Percentiles rank a stretch among this genome's conserved stretches.
These are phyloP conservation scores for Bimuria novae-zelandiae DNA, from an alignment of 2,329 filamentous ascomycete species.

Conservation along the genomic window DNA sequence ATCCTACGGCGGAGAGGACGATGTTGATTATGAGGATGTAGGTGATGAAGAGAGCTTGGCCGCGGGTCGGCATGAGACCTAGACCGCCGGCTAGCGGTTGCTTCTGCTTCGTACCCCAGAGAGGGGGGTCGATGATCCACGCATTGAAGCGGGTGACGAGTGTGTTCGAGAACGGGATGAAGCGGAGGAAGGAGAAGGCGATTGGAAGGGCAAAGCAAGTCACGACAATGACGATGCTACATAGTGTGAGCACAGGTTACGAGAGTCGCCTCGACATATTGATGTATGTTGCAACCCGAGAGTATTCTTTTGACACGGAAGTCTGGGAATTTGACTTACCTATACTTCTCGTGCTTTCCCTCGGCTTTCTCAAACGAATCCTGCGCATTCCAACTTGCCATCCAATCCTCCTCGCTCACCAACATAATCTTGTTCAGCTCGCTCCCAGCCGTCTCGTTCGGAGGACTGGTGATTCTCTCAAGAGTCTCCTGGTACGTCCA, in stretches of 20 bases:
- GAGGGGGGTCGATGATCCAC: constrained; percentile 21
- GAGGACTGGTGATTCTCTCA: constrained; percentile 2
- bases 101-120: constrained; percentile 16
- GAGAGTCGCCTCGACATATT: neutral
- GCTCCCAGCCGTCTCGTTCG: neutral
- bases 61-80: constrained; percentile 14
- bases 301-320: neutral
- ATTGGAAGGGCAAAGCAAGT: constrained; percentile 19
- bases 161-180: constrained; percentile 16
- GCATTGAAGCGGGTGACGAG: constrained; percentile 17
- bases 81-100: constrained; percentile 11
- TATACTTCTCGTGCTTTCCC: constrained; percentile 8
- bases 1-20: constrained; percentile 16
- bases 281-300: neutral
- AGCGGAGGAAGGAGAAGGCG: constrained; percentile 20
- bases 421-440: constrained; percentile 7
- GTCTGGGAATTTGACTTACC: neutral
- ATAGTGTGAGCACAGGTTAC: neutral
- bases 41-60: constrained; percentile 34
- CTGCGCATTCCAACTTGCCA: constrained; percentile 5
- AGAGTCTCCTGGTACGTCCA: constrained; percentile 22
- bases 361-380: constrained; percentile 5
- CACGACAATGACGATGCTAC: constrained; percentile 17
- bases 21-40: constrained; percentile 22
- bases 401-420: constrained; percentile 3